These are phyloP conservation scores for Cylindrotheca closterium DNA, from an alignment of 108 stramenopile genomes.

Conservation along the genomic window DNA sequence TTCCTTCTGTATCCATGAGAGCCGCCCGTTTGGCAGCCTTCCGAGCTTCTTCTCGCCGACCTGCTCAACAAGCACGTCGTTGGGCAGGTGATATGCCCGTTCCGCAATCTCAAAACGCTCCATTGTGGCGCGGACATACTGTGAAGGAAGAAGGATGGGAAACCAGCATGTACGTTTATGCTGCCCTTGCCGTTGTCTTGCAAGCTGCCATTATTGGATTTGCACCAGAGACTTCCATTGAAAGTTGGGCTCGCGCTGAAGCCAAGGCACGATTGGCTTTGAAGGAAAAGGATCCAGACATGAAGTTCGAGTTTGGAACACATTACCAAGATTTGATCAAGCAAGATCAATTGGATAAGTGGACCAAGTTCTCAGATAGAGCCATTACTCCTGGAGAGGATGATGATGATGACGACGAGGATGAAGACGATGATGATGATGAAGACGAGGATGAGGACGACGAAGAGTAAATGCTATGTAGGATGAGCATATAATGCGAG, in stretches of 20 bases:
- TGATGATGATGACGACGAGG: constrained; percentile 39
- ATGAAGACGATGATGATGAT: constrained; percentile 31
- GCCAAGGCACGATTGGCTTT: constrained; percentile 33
- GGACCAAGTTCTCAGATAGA: constrained; percentile 28
- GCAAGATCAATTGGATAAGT: constrained; percentile 13
- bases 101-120: constrained; percentile 42
- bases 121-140: constrained; percentile 32
- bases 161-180: constrained; percentile 30
- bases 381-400: constrained; percentile 38
- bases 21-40: too few relatives aligned
- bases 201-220: constrained; percentile 22
- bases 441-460: too few relatives aligned
- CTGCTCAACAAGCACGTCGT: too few relatives aligned
- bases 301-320: constrained; percentile 36
- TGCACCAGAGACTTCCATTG: constrained; percentile 37
- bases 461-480: too few relatives aligned
- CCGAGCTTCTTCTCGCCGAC: too few relatives aligned
- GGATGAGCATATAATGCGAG: too few relatives aligned
- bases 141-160: constrained; percentile 41
- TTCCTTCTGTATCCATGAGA: too few relatives aligned
- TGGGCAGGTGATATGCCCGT: constrained; percentile 31
- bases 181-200: constrained; percentile 19
- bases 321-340: constrained; percentile 37
- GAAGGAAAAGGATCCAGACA: constrained; percentile 4
- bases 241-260: constrained; percentile 36